Evolutionary conservation across 345 rosid species (phyloP).

Genomic region (Gossypium turneri): DNA sequence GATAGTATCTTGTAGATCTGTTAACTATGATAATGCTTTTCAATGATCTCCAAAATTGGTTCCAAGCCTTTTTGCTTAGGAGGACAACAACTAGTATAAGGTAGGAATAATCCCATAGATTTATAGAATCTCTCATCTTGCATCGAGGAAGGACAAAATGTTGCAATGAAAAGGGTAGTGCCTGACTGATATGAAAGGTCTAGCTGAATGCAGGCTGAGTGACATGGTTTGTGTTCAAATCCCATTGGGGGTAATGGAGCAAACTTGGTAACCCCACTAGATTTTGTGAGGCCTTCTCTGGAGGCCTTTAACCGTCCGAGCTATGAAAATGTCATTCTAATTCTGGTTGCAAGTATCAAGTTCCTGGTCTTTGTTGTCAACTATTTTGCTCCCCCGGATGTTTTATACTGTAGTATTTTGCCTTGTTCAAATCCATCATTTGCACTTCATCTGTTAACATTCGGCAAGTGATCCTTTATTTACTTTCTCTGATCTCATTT

Average conservation of each 20-base stretch:
- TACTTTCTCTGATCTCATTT: not conserved
- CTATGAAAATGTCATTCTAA: not conserved
- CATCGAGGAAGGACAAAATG: constrained; percentile 3
- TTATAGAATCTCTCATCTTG: not conserved
- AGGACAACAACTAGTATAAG: not conserved
- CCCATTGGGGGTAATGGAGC: not conserved
- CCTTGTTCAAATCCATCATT: constrained; percentile 2
- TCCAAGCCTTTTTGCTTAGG: not conserved
- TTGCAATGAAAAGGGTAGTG: not conserved
- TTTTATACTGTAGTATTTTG: not conserved
- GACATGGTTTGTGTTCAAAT: not conserved
- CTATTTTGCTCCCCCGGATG: not conserved
- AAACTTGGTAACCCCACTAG: not conserved
- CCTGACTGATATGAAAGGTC: not conserved
- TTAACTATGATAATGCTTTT: not conserved
- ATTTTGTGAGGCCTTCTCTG: not conserved
- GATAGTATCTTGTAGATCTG: not conserved
- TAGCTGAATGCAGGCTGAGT: not conserved
- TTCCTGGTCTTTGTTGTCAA: not conserved
- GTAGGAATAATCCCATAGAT: not conserved
- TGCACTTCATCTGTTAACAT: constrained; percentile 4
- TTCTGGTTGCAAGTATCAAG: not conserved
- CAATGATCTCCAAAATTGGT: not conserved
- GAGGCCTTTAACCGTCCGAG: not conserved
- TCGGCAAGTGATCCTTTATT: not conserved